A percentile compares a stretch with the other conserved stretches of the same genome.
phyloP scores from a whole-genome alignment of 305 asterid genomes.

The Fraxinus nigra region DNA sequence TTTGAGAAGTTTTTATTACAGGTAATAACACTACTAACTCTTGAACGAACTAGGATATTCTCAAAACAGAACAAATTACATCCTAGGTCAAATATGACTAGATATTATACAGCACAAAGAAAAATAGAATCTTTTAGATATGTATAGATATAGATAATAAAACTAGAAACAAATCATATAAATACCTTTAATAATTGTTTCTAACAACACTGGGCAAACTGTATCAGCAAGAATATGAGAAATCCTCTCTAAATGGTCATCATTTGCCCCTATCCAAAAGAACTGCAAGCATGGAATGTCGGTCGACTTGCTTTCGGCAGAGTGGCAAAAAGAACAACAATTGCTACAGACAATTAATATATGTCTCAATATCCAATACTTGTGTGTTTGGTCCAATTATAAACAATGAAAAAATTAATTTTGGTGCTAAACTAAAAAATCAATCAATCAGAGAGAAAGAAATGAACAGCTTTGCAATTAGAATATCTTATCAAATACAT shows the following conservation, averaged over 20 bases:
- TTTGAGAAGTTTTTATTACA: background rate
- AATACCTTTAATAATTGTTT: slow-evolving; percentile 85
- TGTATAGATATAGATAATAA: slow-evolving; percentile 4
- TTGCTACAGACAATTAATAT: slow-evolving; percentile 53
- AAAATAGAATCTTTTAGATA: background rate
- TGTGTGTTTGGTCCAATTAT: slow-evolving; percentile 6
- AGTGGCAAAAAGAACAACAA: slow-evolving; percentile 56
- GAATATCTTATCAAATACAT: background rate
- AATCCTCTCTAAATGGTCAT: slow-evolving; percentile 49
- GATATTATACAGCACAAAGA: background rate
- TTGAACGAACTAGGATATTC: slow-evolving; percentile 7
- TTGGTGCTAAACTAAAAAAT: background rate
- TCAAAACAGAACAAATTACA: background rate
- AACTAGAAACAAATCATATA: slow-evolving; percentile 15
- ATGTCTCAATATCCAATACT: slow-evolving; percentile 12
- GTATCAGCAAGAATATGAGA: slow-evolving; percentile 64
- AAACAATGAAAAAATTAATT: slow-evolving; percentile 13
- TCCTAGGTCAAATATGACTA: background rate
- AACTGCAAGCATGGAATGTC: slow-evolving; percentile 78
- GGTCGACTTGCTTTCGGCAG: slow-evolving; percentile 44
- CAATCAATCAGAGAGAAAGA: background rate
- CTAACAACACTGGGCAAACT: slow-evolving; percentile 75
- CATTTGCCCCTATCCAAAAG: slow-evolving; percentile 50
- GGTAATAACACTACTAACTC: background rate
- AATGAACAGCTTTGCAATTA: background rate